phyloP scores from a whole-genome alignment of 495 filamentous ascomycete genomes.

The Penicillium salamii region DNA sequence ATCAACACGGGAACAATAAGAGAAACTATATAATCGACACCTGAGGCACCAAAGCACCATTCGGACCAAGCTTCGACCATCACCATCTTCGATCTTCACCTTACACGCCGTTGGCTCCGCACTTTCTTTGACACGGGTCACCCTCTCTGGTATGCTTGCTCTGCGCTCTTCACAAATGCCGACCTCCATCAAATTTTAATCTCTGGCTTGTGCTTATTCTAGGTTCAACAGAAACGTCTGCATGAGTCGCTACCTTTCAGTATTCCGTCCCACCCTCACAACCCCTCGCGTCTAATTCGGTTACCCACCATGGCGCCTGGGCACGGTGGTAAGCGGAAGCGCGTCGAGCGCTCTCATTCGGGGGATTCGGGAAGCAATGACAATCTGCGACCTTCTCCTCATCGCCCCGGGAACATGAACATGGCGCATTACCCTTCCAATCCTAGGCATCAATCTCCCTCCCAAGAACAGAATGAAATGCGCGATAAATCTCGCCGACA shows the following conservation, averaged over 20 bases:
- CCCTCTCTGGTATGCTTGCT: constrained; percentile 17
- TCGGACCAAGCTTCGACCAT: constrained; percentile 22
- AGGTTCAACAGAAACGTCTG: constrained; percentile 23
- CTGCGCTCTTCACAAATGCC: background rate
- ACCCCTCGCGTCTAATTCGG: constrained; percentile 27
- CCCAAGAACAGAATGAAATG: constrained; percentile 42
- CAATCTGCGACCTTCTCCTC: constrained; percentile 57
- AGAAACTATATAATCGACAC: constrained; percentile 2
- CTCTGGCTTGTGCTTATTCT: constrained; percentile 6
- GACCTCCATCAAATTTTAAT: constrained; percentile 8
- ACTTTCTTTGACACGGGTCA: constrained; percentile 3
- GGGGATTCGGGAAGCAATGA: constrained; percentile 49
- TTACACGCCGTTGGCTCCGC: constrained; percentile 7
- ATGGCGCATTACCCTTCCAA: constrained; percentile 51
- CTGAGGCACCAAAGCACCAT: constrained; percentile 19
- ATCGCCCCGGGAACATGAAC: constrained; percentile 58
- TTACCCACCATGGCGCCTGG: constrained; percentile 48
- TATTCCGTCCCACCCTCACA: constrained; percentile 26
- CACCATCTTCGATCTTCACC: constrained; percentile 18
- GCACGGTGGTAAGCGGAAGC: constrained; percentile 57
- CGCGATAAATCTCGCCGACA: constrained; percentile 44
- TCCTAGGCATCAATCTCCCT: constrained; percentile 30
- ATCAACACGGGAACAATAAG: no score
- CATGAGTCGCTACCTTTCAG: constrained; percentile 41
- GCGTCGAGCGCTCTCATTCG: constrained; percentile 52